Evolutionary conservation across 768 basidiomycete species (phyloP), one percentile per base, ranked within the genome.

Genomic region (Clitopilus hobsonii): DNA sequence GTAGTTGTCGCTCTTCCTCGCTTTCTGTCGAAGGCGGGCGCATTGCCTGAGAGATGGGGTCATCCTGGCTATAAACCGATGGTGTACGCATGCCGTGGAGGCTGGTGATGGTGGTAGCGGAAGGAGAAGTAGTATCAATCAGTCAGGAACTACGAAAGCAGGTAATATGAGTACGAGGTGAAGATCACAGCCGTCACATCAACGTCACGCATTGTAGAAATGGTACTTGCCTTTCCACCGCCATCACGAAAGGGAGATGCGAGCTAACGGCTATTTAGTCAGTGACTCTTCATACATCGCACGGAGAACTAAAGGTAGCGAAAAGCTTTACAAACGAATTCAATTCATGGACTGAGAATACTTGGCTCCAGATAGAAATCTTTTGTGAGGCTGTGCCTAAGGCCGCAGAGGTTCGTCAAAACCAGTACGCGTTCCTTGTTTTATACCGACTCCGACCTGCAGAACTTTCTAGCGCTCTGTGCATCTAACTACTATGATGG

Each of bases 311-410:
- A 71, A 98, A 98, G 84, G 94, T 91, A 63, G 49, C 22, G n/a
- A 48, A n/a, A n/a, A 8, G 14, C 18, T 25, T 48, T 51, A 27
- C 50, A 56, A 52, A 49, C 1, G 38, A 16, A 38, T 51, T 16
- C 57, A 26, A 47, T 51, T 52, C 27, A 38, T 14, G 24, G 16
- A 6, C 50, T 25, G 10, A 45, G 26, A 52, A 36, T 36, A 27
- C 47, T 58, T 29, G 32, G 24, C 50, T 48, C 25, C 67, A 98
- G 94, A 85, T 98, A 58, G 97, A 99, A 71, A 68, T 99, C 11
- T 98, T 98, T 73, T 98, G 97, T 68, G 97, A 99, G 71, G 88
- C 96, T 5, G 90, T 94, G 18, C 97, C 97, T 22, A 93, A 94
- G 69, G 79, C 94, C 10, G 93, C 95, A 61, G 96, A 99, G 78